Conservation (phyloP, 768 basidiomycete genomes). For the Russula emetica region DNA sequence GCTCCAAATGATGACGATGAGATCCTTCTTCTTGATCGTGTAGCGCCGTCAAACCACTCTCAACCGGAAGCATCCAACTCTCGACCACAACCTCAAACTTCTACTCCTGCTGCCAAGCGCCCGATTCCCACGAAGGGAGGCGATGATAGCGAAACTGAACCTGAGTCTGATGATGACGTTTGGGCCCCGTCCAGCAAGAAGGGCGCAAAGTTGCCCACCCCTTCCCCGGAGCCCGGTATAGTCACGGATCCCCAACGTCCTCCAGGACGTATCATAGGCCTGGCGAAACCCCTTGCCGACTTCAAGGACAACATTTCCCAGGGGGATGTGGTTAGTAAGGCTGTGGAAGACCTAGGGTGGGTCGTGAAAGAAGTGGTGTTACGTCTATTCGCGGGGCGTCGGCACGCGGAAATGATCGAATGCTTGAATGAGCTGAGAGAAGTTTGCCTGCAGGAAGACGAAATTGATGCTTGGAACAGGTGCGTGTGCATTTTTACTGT, state of each 20-base stretch:
- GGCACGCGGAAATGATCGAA: constrained; percentile 65
- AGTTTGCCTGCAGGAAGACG: constrained; percentile 67
- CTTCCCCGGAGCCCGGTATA: constrained; percentile 32
- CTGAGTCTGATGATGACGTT: constrained; percentile 41
- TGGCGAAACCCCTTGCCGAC: constrained; percentile 67
- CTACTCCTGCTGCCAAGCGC: constrained; percentile 28
- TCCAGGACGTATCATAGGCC: constrained; percentile 72
- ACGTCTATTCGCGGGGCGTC: constrained; percentile 64
- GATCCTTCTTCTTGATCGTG: constrained; percentile 26
- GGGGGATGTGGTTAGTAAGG: constrained; percentile 81
- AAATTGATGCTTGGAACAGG: constrained; percentile 79
- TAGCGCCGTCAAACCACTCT: constrained; percentile 2
- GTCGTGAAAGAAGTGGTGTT: constrained; percentile 69
- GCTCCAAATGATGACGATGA: constrained; percentile 51
- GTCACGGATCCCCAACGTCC: constrained; percentile 49
- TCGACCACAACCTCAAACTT: constrained; percentile 21
- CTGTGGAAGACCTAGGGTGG: constrained; percentile 70
- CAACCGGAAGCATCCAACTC: constrained; percentile 33
- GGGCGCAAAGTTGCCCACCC: constrained; percentile 26
- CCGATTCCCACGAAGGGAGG: constrained; percentile 28
- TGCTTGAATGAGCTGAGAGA: constrained; percentile 67
- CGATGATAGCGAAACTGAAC: constrained; percentile 54
- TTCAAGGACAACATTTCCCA: constrained; percentile 65
- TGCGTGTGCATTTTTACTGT: constrained; percentile 35
- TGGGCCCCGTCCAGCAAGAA: constrained; percentile 30